Conservation (phyloP, 805 yeast genomes). For the Wickerhamomyces bovis region DNA sequence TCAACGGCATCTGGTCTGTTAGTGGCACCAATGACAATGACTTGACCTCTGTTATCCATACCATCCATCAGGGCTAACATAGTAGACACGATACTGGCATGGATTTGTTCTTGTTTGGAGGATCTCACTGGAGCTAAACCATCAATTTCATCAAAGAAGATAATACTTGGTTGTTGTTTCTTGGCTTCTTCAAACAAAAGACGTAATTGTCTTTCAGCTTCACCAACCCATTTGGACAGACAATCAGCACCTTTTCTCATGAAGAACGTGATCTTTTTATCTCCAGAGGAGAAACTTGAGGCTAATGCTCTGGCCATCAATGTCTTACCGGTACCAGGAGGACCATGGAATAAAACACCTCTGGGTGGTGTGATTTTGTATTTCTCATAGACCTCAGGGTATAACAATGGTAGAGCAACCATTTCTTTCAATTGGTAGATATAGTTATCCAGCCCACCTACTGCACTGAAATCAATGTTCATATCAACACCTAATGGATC, state of each 20-base stretch:
- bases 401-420: slow-evolving; percentile 88
- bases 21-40: slow-evolving; percentile 96
- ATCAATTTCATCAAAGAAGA: slow-evolving; percentile 96
- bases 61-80: slow-evolving; percentile 96
- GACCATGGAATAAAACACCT: slow-evolving; percentile 96
- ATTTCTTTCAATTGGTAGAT: slow-evolving; percentile 92
- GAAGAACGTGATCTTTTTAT: slow-evolving; percentile 85
- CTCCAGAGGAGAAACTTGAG: slow-evolving; percentile 83
- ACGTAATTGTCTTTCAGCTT: slow-evolving; percentile 92
- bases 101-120: slow-evolving; percentile 96
- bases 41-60: slow-evolving; percentile 98
- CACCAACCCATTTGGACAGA: slow-evolving; percentile 98
- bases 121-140: slow-evolving; percentile 98
- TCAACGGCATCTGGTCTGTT: slow-evolving; percentile 98
- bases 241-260: slow-evolving; percentile 99
- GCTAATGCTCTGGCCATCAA: slow-evolving; percentile 97
- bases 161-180: slow-evolving; percentile 91
- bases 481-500: slow-evolving; percentile 91
- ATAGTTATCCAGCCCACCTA: slow-evolving; percentile 90
- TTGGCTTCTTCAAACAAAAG: slow-evolving; percentile 92
- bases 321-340: slow-evolving; percentile 99
- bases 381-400: slow-evolving; percentile 88
- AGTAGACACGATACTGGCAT: slow-evolving; percentile 94
- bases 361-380: slow-evolving; percentile 94
- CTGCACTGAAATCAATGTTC: slow-evolving; percentile 75